Evolutionary conservation across 306 rosid genomes (phyloP).

Genomic region (Cucurbita ficifolia): DNA sequence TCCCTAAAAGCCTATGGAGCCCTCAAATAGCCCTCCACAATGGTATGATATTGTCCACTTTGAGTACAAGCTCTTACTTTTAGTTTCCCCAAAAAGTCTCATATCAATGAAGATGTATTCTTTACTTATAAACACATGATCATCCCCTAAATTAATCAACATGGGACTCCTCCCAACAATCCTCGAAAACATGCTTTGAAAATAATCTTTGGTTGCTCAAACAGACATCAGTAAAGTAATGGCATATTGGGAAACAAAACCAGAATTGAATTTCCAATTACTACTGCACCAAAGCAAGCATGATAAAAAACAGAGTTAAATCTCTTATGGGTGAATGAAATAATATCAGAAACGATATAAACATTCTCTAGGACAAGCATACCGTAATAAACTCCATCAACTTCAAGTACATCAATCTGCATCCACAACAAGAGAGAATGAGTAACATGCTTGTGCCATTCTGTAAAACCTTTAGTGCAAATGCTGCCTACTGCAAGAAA

Average conservation of each 20-base stretch:
- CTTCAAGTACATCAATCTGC: conserved; percentile 98
- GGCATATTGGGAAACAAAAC: not conserved
- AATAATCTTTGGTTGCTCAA: not conserved
- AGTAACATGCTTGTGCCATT: conserved; percentile 1
- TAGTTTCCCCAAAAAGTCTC: too few relatives aligned
- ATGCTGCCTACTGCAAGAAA: not conserved
- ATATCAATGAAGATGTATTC: too few relatives aligned
- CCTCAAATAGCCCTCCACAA: too few relatives aligned
- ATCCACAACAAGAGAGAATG: conserved; percentile 1
- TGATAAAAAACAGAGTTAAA: not conserved
- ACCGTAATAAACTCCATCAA: conserved; percentile 86
- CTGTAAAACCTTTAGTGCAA: not conserved
- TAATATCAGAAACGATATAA: not conserved
- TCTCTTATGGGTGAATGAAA: not conserved
- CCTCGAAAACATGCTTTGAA: not conserved
- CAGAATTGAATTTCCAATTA: not conserved
- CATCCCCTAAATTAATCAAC: too few relatives aligned
- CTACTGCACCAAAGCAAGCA: not conserved
- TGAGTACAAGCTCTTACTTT: too few relatives aligned
- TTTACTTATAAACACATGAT: too few relatives aligned
- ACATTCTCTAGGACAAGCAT: not conserved
- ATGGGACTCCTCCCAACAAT: not conserved
- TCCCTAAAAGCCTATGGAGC: too few relatives aligned
- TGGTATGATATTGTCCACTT: too few relatives aligned
- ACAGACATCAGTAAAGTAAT: not conserved